Evolutionary conservation across 306 rosid species (phyloP).

Genomic region (Cicer cuneatum): DNA sequence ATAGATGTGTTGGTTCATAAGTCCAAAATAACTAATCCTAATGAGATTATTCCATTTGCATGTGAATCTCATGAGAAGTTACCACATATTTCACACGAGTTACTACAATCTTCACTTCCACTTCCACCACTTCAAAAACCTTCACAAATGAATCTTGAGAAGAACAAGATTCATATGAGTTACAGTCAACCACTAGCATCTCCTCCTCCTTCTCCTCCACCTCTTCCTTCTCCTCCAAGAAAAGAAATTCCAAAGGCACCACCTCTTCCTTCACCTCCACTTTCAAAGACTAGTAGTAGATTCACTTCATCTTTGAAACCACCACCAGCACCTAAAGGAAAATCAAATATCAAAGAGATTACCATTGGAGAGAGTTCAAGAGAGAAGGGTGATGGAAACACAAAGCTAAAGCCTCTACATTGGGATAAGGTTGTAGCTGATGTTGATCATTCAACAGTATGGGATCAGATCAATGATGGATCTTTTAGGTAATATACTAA

Average conservation of each 20-base stretch:
- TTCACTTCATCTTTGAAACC: conserved; percentile 52
- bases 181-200: conserved; percentile 34
- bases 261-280: conserved; percentile 47
- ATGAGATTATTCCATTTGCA: conserved; percentile 18
- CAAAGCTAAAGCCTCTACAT: conserved; percentile 78
- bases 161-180: conserved; percentile 29
- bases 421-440: conserved; percentile 90
- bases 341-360: conserved; percentile 45
- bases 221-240: conserved; percentile 39
- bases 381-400: conserved; percentile 44
- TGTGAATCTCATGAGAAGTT: conserved; percentile 18
- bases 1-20: conserved; percentile 50
- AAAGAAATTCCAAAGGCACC: conserved; percentile 40
- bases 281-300: conserved; percentile 47
- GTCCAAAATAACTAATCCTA: conserved; percentile 30
- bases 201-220: not conserved
- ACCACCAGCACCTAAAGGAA: conserved; percentile 53
- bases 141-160: conserved; percentile 45
- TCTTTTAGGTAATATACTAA: conserved; percentile 68
- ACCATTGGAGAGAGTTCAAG: conserved; percentile 47
- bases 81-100: not conserved
- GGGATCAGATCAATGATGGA: conserved; percentile 85
- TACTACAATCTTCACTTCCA: not conserved
- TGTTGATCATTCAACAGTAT: conserved; percentile 81
- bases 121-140: conserved; percentile 36